Evolutionary conservation across 2,329 filamentous ascomycete genomes (phyloP).

Genomic region (Beauveria brongniartii): DNA sequence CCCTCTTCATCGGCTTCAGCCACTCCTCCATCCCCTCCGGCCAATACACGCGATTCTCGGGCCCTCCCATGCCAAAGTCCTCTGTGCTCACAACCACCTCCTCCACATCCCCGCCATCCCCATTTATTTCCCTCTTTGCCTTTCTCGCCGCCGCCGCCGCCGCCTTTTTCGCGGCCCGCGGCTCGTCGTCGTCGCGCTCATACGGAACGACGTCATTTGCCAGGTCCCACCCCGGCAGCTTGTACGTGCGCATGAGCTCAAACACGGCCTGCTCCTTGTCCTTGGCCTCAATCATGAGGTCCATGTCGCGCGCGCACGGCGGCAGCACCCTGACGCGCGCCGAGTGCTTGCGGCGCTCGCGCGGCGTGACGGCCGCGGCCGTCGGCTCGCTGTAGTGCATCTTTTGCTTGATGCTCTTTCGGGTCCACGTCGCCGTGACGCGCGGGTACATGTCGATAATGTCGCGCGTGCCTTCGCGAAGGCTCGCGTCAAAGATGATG

Average conservation of each 20-base stretch:
- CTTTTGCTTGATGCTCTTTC: slow-evolving; percentile 81
- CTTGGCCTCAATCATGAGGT: slow-evolving; percentile 98
- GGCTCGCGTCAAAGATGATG: slow-evolving; percentile 69
- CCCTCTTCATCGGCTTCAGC: slow-evolving; percentile 35
- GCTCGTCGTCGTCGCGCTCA: slow-evolving; percentile 65
- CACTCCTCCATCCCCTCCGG: slow-evolving; percentile 84
- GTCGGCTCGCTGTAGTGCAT: slow-evolving; percentile 90
- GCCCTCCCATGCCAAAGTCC: slow-evolving; percentile 80
- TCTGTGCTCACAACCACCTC: slow-evolving; percentile 49
- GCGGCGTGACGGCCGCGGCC: slow-evolving; percentile 57
- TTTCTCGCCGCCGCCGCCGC: slow-evolving; percentile 24
- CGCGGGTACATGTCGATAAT: slow-evolving; percentile 66
- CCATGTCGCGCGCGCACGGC: slow-evolving; percentile 75
- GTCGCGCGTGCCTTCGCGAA: slow-evolving; percentile 78
- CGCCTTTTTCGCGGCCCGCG: slow-evolving; percentile 27
- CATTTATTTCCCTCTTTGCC: slow-evolving; percentile 32
- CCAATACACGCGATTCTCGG: slow-evolving; percentile 80
- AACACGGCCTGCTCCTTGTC: slow-evolving; percentile 97
- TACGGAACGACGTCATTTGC: slow-evolving; percentile 74
- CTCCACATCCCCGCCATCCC: slow-evolving; percentile 23
- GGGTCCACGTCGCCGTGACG: slow-evolving; percentile 76
- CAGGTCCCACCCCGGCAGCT: slow-evolving; percentile 67
- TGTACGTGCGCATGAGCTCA: slow-evolving; percentile 83
- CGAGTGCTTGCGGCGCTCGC: slow-evolving; percentile 77
- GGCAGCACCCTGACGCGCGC: slow-evolving; percentile 71